Evolutionary conservation across 2,329 filamentous ascomycete genomes (phyloP), one percentile per base, ranked within the genome.

Genomic region (Xylaria digitata): DNA sequence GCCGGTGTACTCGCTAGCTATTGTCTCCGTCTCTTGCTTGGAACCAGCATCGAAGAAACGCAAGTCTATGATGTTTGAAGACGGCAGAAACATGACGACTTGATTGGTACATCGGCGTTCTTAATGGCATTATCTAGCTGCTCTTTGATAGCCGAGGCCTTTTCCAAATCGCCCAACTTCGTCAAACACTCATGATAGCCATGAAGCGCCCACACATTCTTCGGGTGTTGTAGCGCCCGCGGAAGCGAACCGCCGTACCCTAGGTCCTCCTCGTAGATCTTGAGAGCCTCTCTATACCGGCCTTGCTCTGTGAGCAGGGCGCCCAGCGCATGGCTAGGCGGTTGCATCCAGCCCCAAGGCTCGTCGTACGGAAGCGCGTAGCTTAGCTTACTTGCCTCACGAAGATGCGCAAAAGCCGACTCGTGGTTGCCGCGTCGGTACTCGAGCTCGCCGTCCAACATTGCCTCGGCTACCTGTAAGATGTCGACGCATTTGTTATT

Each of bases 301-400:
- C 85, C 87, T 73, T 91, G 90, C 74, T 93, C 91, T 13, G 92
- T 81, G 34, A 92, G 75, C 3, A 94, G 80, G 0, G 90, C 91
- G 1, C 88, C 90, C 57, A 90, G 90, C 0, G 90, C 90, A 76
- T 93, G 91, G 2, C 90, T 82, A 0, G 87, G 86, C 0, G 91
- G 91, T 74, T 92, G 89, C 90, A 93, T 92, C 90, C 91, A 93
- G 0, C 89, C 89, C 90, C 90, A 93, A 0, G 91, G 91, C 75
- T 94, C 91, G 55, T 90, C 89, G 67, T 92, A 93, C 0, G 87
- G 87, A 32, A 93, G 82, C 0, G 76, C 78, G 72, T 92, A 90
- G 68, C 92, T 89, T 2, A 86, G 82, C 0, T 79, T 74, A 23
- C 92, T 87, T 0, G 90, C 84, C 11, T 80, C 80, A 1, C 84